Evolutionary conservation across 495 filamentous ascomycete genomes (phyloP).

Genomic region (Trichocladium antarcticum): DNA sequence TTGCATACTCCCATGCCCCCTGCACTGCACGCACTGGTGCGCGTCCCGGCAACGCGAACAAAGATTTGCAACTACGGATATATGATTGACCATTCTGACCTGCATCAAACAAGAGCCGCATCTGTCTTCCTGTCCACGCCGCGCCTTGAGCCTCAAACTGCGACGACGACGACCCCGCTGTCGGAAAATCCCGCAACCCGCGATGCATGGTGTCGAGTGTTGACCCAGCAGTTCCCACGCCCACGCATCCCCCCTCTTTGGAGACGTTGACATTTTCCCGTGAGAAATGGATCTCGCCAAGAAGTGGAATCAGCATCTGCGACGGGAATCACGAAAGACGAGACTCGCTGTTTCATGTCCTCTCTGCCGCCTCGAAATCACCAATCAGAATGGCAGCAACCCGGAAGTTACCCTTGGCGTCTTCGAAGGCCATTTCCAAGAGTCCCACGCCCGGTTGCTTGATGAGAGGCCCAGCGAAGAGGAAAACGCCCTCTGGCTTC

Average conservation of each 20-base stretch:
- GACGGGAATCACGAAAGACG: not conserved
- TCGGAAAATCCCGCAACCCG: not conserved
- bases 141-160: not conserved
- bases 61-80: no score
- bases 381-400: not conserved
- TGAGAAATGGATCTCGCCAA: not conserved
- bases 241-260: not conserved
- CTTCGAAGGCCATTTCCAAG: slow-evolving; percentile 2
- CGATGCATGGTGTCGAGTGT: no score
- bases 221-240: no score
- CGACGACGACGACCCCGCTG: not conserved
- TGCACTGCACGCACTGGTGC: no score
- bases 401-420: not conserved
- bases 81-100: no score
- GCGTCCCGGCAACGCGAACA: no score
- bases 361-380: not conserved
- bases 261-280: no score
- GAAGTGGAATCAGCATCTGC: not conserved
- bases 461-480: slow-evolving; percentile 4
- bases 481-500: slow-evolving; percentile 1
- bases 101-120: no score
- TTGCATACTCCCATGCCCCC: no score
- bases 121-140: not conserved
- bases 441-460: not conserved
- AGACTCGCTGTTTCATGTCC: not conserved